Evolutionary conservation across 805 yeast genomes (phyloP), one percentile per base, ranked within the genome.

Genomic region (Schwanniomyces vanrijiae): DNA sequence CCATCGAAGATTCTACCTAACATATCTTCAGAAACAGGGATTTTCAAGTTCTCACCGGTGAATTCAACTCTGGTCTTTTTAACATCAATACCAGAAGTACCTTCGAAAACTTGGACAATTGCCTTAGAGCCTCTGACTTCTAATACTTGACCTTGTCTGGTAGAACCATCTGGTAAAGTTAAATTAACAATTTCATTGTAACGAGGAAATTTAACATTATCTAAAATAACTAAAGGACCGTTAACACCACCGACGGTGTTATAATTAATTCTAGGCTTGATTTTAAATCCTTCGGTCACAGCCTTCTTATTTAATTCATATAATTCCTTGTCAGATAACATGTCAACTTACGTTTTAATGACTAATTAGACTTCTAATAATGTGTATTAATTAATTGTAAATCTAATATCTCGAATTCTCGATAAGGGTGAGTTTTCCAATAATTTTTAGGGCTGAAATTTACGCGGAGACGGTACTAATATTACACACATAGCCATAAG

Each of bases 1-100:
- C 99, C 99, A 73, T 94, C 97, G 69, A 94, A 94, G 55, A 94
- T 88, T 78, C 99, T 87, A 55, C 99, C 99, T 64, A 95, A 78
- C 79, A 91, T 86, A 66, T 94, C 99, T 71, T 94, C 99, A 47
- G 96, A 86, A 20, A 94, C 99, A 19, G 98, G 87, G 55, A 94
- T 89, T 69, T 84, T 88, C 78, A 94, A 79, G 70, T 83, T 88
- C 68, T 92, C 84, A 52, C 99, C 99, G 35, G 99, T 91, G 75
- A 94, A 92, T 72, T 95, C 98, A 51, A 95, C 96, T 49, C 90
- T 81, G 43, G 99, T 94, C 76, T 91, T 94, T 76, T 94, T 91
- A 53, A 94, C 98, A 77, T 94, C 99, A 59, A 94, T 89, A 63
- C 99, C 99, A 4, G 97, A 86, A 44, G 99, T 94, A 64, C 99